These are phyloP conservation scores for Guyanaporus albipodus DNA, from an alignment of 768 basidiomycete species.

Conservation along the genomic window DNA sequence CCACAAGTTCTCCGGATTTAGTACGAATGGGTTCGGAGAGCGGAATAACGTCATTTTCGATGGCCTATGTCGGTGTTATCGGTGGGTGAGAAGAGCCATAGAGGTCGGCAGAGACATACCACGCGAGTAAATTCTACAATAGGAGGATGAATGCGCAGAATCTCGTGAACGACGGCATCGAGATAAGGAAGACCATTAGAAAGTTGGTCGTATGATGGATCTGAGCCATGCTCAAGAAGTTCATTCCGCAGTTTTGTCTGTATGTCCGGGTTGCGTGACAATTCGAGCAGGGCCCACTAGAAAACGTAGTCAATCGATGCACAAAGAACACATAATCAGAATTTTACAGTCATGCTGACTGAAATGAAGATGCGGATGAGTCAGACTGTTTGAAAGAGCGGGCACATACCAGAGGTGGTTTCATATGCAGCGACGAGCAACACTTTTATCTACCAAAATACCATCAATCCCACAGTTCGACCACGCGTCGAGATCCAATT, in stretches of 20 bases:
- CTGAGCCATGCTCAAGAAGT: conserved; percentile 37
- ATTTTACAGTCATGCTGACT: conserved; percentile 20
- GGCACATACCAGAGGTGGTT: conserved; percentile 14
- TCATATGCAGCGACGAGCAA: conserved; percentile 22
- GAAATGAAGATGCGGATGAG: background rate
- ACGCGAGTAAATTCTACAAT: conserved; percentile 17
- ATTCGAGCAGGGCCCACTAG: conserved; percentile 59
- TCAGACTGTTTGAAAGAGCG: no score
- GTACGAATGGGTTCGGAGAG: conserved; percentile 46
- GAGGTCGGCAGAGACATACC: conserved; percentile 1
- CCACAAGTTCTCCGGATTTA: conserved; percentile 34
- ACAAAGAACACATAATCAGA: background rate
- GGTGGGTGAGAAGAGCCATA: conserved; percentile 6
- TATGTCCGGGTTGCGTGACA: conserved; percentile 40
- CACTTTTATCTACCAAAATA: conserved; percentile 11
- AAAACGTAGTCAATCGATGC: background rate
- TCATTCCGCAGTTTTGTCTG: conserved; percentile 51
- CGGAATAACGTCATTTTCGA: conserved; percentile 54
- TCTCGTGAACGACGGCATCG: conserved; percentile 46
- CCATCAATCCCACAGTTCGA: background rate
- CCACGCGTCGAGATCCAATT: background rate
- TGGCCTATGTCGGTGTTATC: conserved; percentile 41
- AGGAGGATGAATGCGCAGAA: conserved; percentile 41
- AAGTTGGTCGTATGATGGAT: conserved; percentile 55
- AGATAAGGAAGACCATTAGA: conserved; percentile 49